Evolutionary conservation across 1,139 yeast genomes (phyloP).

Genomic region (Yamadazyma taylorii): DNA sequence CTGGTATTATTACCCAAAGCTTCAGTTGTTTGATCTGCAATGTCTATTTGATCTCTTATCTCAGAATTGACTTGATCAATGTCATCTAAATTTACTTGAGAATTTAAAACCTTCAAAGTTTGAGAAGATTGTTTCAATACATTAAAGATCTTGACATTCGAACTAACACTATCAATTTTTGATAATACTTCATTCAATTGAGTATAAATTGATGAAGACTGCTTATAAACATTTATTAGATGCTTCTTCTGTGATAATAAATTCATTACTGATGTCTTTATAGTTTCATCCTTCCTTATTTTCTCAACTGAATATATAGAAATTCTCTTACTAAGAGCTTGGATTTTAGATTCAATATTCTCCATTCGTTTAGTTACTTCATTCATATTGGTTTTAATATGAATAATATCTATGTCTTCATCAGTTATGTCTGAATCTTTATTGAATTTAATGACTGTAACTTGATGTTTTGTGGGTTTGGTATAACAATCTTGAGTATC

Average conservation of each 20-base stretch:
- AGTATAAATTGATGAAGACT: constrained; percentile 29
- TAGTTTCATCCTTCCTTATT: constrained; percentile 12
- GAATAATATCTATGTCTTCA: constrained; percentile 32
- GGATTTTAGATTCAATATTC: constrained; percentile 24
- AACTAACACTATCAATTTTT: constrained; percentile 49
- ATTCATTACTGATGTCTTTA: constrained; percentile 11
- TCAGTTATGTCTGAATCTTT: constrained; percentile 18
- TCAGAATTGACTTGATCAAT: constrained; percentile 38
- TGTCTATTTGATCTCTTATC: constrained; percentile 39
- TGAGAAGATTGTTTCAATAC: constrained; percentile 20
- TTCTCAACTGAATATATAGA: constrained; percentile 12
- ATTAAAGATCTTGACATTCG: constrained; percentile 39
- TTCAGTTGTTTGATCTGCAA: constrained; percentile 34
- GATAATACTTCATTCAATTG: constrained; percentile 39
- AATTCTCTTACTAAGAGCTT: constrained; percentile 21
- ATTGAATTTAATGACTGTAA: constrained; percentile 26
- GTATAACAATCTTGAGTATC: constrained; percentile 20
- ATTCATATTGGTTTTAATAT: constrained; percentile 23
- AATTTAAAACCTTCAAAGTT: constrained; percentile 35
- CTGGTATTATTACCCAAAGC: constrained; percentile 24
- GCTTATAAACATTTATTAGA: constrained; percentile 27
- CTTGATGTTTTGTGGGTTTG: constrained; percentile 13
- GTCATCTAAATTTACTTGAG: constrained; percentile 28
- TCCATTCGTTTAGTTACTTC: constrained; percentile 21
- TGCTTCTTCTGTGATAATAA: constrained; percentile 11